Conservation (phyloP, 495 filamentous ascomycete species). For the Aspergillus affinis region DNA sequence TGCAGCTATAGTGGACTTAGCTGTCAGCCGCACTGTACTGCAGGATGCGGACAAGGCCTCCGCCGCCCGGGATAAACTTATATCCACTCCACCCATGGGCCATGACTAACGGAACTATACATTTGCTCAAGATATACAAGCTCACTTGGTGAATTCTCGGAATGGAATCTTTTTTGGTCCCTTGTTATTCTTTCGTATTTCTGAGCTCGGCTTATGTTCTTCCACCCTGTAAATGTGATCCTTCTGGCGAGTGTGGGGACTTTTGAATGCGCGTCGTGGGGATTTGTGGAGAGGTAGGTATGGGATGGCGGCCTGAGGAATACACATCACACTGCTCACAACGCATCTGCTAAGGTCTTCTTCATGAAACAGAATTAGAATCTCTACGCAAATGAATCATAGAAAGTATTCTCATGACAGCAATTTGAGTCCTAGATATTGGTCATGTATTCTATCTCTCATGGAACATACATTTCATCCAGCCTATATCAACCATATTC, state of each 20-base stretch:
- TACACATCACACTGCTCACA: not conserved
- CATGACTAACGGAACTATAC: not conserved
- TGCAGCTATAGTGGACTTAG: too few relatives aligned
- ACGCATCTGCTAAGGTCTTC: not conserved
- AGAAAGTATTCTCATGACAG: too few relatives aligned
- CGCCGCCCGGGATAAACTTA: slow-evolving; percentile 21
- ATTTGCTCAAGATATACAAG: not conserved
- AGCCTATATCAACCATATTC: not conserved
- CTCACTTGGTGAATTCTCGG: too few relatives aligned
- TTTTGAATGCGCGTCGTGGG: not conserved
- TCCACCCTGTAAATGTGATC: not conserved
- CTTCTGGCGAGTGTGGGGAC: not conserved
- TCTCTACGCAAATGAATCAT: too few relatives aligned
- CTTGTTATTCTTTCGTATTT: not conserved
- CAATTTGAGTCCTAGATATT: too few relatives aligned
- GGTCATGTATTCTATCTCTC: too few relatives aligned
- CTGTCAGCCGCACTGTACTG: too few relatives aligned
- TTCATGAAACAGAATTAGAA: not conserved
- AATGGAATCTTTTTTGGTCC: too few relatives aligned
- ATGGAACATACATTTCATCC: too few relatives aligned
- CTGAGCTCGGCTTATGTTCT: not conserved
- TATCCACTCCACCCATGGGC: slow-evolving; percentile 13
- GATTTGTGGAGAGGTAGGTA: not conserved
- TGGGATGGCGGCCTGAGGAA: not conserved
- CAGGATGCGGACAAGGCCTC: slow-evolving; percentile 21